phyloP scores from a whole-genome alignment of 225 moss, liverwort and hornwort genomes.

The Polytrichum commune region DNA sequence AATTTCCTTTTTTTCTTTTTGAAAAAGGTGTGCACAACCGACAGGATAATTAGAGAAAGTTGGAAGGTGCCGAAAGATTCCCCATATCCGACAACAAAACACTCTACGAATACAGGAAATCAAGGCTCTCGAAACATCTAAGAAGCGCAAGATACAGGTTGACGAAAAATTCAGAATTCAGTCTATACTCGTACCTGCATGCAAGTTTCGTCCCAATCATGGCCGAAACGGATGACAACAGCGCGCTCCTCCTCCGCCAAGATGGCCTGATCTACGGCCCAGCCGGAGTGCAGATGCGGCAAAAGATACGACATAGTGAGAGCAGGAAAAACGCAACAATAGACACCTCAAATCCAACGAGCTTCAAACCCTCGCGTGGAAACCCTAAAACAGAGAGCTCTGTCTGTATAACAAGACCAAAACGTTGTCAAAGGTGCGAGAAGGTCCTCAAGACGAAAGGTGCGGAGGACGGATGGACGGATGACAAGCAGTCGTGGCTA shows the following conservation, averaged over 20 bases:
- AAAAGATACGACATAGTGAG: slow-evolving; percentile 80
- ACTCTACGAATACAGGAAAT: neutral
- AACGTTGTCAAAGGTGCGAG: too few relatives aligned
- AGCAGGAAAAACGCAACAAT: neutral
- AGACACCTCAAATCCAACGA: neutral
- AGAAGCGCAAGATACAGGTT: neutral
- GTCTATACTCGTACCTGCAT: slow-evolving; percentile 59
- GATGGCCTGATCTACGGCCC: slow-evolving; percentile 98
- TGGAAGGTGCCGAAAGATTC: too few relatives aligned
- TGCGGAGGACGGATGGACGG: too few relatives aligned
- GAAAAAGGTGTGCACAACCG: neutral
- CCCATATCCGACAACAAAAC: neutral
- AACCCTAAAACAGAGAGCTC: too few relatives aligned
- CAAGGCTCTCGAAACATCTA: neutral
- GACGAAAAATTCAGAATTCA: neutral
- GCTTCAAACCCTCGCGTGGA: too few relatives aligned
- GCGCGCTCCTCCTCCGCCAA: slow-evolving; percentile 97
- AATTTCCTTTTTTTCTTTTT: neutral
- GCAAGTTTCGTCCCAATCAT: slow-evolving; percentile 98
- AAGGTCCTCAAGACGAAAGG: too few relatives aligned
- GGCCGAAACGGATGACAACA: slow-evolving; percentile 94
- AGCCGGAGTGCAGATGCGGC: slow-evolving; percentile 97
- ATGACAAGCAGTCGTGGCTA: too few relatives aligned
- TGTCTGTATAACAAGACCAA: too few relatives aligned
- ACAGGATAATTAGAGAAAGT: neutral